Evolutionary conservation across 192 early-diverging fungal species (phyloP).

Genomic region (Gaertneriomyces sp.): DNA sequence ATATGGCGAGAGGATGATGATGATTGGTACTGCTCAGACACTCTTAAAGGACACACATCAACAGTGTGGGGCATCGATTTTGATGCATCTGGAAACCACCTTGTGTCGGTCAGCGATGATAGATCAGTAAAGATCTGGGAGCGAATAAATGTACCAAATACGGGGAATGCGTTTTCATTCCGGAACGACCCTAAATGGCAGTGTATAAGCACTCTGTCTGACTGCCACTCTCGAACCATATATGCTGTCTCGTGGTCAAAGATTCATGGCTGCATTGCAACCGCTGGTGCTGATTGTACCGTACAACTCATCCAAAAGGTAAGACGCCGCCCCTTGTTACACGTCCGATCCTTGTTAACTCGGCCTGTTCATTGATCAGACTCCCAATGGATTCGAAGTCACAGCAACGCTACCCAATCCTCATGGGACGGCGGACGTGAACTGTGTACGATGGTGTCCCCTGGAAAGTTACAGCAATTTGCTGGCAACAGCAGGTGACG

Average conservation of each 20-base stretch:
- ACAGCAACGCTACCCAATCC: slow-evolving; percentile 37
- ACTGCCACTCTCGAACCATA: slow-evolving; percentile 80
- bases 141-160: slow-evolving; percentile 2
- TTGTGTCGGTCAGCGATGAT: slow-evolving; percentile 85
- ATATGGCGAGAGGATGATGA: slow-evolving; percentile 94
- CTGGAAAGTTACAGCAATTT: slow-evolving; percentile 51
- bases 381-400: neutral
- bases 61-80: slow-evolving; percentile 96
- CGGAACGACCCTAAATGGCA: slow-evolving; percentile 63
- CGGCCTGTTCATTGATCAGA: neutral
- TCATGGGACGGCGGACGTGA: slow-evolving; percentile 86
- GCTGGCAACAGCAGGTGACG: slow-evolving; percentile 89
- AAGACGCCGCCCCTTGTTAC: slow-evolving; percentile 22
- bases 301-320: slow-evolving; percentile 62
- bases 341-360: neutral
- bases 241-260: slow-evolving; percentile 93
- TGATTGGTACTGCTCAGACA: slow-evolving; percentile 92
- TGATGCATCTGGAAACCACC: slow-evolving; percentile 41
- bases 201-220: slow-evolving; percentile 61
- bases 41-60: slow-evolving; percentile 77
- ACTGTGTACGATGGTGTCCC: slow-evolving; percentile 83
- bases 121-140: slow-evolving; percentile 77
- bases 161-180: slow-evolving; percentile 40
- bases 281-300: slow-evolving; percentile 77
- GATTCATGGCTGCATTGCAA: slow-evolving; percentile 68